Conservation (phyloP, 345 rosid genomes). For the Toxicodendron radicans region DNA sequence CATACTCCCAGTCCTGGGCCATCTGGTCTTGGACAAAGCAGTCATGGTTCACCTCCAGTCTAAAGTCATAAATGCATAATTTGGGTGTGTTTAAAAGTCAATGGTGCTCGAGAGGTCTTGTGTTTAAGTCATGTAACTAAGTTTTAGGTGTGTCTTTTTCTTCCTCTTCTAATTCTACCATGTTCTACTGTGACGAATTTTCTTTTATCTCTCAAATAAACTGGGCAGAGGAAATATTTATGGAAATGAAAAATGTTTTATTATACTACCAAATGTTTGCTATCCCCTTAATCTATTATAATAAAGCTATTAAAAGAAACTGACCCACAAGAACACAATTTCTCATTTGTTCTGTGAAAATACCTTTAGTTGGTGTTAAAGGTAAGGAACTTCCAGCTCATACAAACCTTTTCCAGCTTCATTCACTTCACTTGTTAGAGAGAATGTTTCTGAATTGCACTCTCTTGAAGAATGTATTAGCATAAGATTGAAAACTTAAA, state of each 20-base stretch:
- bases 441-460: not conserved
- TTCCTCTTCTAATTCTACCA: conserved; percentile 20
- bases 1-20: conserved; percentile 52
- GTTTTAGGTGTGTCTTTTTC: conserved; percentile 16
- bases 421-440: conserved; percentile 2
- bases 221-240: conserved; percentile 22
- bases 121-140: conserved; percentile 19
- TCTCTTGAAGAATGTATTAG: not conserved
- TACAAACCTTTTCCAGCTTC: no score
- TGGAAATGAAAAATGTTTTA: conserved; percentile 2
- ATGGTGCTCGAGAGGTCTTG: conserved; percentile 52
- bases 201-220: not conserved
- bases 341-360: no score
- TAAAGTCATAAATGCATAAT: conserved; percentile 20
- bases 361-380: no score
- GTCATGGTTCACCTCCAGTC: conserved; percentile 32
- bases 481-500: not conserved
- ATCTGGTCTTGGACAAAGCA: conserved; percentile 43
- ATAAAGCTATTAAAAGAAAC: no score
- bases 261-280: not conserved
- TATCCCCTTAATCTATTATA: not conserved
- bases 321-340: no score
- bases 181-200: conserved; percentile 12
- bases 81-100: conserved; percentile 26
- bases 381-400: no score